Base-by-base conservation (phyloP, 352 stramenopile species). In the Globisporangium barbulae region DNA sequence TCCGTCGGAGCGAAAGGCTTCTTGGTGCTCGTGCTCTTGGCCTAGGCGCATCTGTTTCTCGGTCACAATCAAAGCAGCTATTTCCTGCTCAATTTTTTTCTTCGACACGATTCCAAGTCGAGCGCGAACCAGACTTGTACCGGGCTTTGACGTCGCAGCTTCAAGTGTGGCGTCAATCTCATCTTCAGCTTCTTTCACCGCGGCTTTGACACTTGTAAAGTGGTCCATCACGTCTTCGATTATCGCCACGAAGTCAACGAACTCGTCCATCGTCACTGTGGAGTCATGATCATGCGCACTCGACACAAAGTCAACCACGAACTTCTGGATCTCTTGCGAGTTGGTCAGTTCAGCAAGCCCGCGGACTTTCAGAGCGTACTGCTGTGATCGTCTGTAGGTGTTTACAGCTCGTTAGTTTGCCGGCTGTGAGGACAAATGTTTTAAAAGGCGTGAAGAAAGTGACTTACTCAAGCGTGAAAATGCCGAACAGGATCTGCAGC, bases 381-480 rank as follows among this genome's bases (percentile, higher is more conserved):
- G 76, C 47, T 85, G 82, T 0, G 72, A 60, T 25, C 53, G 63
- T 7, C 72, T 76, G 59, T n/a, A n/a, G n/a, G 25, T n/a, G 4
- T 17, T 33, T 44, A 28, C 17, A 56, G 41, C 25, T 41, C 15
- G 28, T 56, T 56, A 56, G 50, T 22, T 7, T 37, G 49, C 25
- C 22, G 17, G 17, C 28, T 22, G 30, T n/a, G 21, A 56, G 49
- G 12, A n/a, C 9, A 41, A 2, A 15, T 4, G 9, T 41, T 37
- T 41, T 12, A 41, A 41, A 12, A 17, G 15, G 22, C 13, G 19
- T 15, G 30, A 25, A 45, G 9, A 48, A n/a, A 56, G 13, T 8
- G 13, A 78, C 81, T 45, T 76, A 91, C 80, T 85, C 75, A 28
- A 85, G 73, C 1, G 76, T 76, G 31, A 86, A 88, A 10, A 90